phyloP scores from a whole-genome alignment of 1,284 basidiomycete genomes.

The Cryptococcus sp. region DNA sequence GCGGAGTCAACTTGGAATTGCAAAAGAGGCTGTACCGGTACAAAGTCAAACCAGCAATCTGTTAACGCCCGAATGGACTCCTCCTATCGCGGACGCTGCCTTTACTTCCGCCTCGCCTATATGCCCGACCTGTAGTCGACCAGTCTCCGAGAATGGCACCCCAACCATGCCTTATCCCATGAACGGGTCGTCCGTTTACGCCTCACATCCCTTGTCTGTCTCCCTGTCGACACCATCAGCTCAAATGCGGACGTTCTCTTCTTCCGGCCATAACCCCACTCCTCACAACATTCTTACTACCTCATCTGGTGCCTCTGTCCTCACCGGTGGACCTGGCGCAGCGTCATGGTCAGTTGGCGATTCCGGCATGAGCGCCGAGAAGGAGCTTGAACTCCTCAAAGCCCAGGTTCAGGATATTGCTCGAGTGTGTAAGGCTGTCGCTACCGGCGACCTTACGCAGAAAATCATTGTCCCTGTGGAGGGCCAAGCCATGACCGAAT shows the following conservation, averaged over 20 bases:
- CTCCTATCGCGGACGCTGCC: constrained; percentile 14
- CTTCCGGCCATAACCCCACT: constrained; percentile 4
- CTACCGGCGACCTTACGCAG: constrained; percentile 88
- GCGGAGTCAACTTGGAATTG: constrained; percentile 10
- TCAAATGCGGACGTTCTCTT: constrained; percentile 15
- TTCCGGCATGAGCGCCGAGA: constrained; percentile 52
- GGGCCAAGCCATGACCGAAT: constrained; percentile 94
- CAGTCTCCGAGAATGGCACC: constrained; percentile 13
- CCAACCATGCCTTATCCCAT: constrained; percentile 13
- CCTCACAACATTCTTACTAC: constrained; percentile 27
- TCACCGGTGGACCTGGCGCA: constrained; percentile 30
- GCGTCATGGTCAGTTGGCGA: constrained; percentile 34
- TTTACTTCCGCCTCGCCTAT: constrained; percentile 1
- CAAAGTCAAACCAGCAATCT: constrained; percentile 12
- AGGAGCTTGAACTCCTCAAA: constrained; percentile 79
- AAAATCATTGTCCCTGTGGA: constrained; percentile 96
- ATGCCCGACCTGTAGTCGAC: constrained; percentile 33
- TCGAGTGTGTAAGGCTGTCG: constrained; percentile 88
- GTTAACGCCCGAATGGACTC: constrained; percentile 40
- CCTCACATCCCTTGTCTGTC: constrained; percentile 29
- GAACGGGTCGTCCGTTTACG: constrained; percentile 16
- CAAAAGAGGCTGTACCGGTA: constrained; percentile 6
- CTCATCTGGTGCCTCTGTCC: constrained; percentile 23
- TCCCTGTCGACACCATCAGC: constrained; percentile 31
- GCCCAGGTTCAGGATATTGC: constrained; percentile 89